Base-by-base conservation (phyloP, 176 grass and related monocot species). In the Olyra latifolia region DNA sequence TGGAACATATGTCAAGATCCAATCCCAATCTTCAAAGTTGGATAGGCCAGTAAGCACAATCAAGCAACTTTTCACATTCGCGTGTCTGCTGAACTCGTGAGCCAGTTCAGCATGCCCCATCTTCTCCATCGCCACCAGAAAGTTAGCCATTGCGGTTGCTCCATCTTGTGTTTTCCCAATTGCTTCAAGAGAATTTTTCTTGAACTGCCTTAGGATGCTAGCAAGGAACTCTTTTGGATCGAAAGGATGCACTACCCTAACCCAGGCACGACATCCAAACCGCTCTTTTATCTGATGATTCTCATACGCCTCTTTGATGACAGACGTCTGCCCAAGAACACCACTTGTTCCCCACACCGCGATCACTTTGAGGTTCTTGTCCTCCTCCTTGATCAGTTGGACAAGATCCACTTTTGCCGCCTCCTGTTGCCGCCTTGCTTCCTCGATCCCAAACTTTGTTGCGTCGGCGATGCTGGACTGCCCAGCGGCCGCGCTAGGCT, bases 401-500 rank as follows among this genome's bases (percentile, higher is more conserved):
- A 23, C 0, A 0, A 91, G 14, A 0, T 57, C 4, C 0, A 4
- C 5, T 2, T 35, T 81, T 0, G 49, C 25, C 2, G n/a, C 25
- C 0, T 32, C 11, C 1, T 0, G 8, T 0, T 35, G 22, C 0
- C 23, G 17, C 22, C 9, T 55, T 17, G 11, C 49, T 58, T 67
- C 50, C 0, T 76, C 50, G 0, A 3, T 14, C 2, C 13, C 40
- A 1, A 1, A 76, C 19, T 47, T 58, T 28, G 72, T 23, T 25
- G 11, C 38, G 0, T 24, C 2, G 8, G 3, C 4, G 0, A 55
- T 4, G 23, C 4, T n/a, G 2, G 38, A 27, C 52, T 25, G 10
- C 5, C 16, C 22, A 1, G 7, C 8, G 0, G 0, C 0, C 0
- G 11, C 11, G 1, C 2, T 0, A 5, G 43, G 0, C 47, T 74